Evolutionary conservation across 768 basidiomycete genomes (phyloP).

Genomic region (Punctularia strigosozonata): DNA sequence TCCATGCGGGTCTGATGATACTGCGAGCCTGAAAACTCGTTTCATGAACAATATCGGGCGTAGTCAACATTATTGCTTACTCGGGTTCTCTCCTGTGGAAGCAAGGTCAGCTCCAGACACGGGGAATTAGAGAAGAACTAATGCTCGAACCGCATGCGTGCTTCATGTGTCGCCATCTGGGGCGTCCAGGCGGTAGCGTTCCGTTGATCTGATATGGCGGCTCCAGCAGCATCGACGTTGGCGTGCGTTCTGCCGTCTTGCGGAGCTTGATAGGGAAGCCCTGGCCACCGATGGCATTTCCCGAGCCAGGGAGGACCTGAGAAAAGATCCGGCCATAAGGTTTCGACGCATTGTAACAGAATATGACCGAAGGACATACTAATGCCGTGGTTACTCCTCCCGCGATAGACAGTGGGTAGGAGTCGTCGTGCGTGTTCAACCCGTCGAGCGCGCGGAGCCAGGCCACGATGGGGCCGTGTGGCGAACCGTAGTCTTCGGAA

Average conservation of each 20-base stretch:
- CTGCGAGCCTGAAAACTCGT: slow-evolving; percentile 9
- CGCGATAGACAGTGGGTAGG: slow-evolving; percentile 26
- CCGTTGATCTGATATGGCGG: slow-evolving; percentile 31
- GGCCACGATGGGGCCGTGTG: slow-evolving; percentile 21
- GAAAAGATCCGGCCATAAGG: too few species aligned
- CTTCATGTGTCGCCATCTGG: slow-evolving; percentile 70
- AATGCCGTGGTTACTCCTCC: slow-evolving; percentile 38
- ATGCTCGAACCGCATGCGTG: slow-evolving; percentile 48
- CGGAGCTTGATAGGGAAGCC: slow-evolving; percentile 41
- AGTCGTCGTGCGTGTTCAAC: slow-evolving; percentile 31
- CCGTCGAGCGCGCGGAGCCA: slow-evolving; percentile 30
- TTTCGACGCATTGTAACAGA: too few species aligned
- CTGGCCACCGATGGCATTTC: slow-evolving; percentile 35
- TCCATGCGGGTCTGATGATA: slow-evolving; percentile 49
- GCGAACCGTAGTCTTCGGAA: slow-evolving; percentile 40
- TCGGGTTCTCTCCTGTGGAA: slow-evolving; percentile 54
- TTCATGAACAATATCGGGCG: neutral
- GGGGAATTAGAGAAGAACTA: neutral
- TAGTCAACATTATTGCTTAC: slow-evolving; percentile 8
- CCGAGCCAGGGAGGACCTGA: too few species aligned
- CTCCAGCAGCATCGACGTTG: slow-evolving; percentile 36
- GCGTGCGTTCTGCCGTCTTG: slow-evolving; percentile 32
- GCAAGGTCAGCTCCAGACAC: slow-evolving; percentile 3
- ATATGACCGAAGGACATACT: slow-evolving; percentile 37
- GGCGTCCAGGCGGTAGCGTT: slow-evolving; percentile 3